Evolutionary conservation across 2,329 filamentous ascomycete species (phyloP).

Genomic region (Fusarium sp.): DNA sequence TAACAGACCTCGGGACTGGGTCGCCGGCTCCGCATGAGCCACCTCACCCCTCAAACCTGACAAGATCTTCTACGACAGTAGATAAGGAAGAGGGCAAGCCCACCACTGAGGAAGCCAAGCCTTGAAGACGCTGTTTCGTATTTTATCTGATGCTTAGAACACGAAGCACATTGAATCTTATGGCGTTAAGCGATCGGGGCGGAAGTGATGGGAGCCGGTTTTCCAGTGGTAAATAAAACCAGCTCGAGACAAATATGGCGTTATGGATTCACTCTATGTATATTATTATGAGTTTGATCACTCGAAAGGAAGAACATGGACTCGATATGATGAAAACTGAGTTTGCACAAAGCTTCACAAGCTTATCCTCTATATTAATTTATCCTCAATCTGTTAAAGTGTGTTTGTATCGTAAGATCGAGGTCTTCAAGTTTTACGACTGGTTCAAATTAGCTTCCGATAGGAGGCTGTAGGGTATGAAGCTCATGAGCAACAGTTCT

Average conservation of each 20-base stretch:
- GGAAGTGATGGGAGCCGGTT: background rate
- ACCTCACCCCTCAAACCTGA: slow-evolving; percentile 58
- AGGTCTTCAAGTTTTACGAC: background rate
- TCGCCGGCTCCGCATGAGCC: slow-evolving; percentile 53
- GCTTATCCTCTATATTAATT: background rate
- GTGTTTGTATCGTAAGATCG: background rate
- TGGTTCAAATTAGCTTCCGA: background rate
- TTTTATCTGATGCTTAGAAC: background rate
- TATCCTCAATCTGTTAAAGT: background rate
- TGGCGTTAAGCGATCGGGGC: slow-evolving; percentile 24
- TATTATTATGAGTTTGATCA: background rate
- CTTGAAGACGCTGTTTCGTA: slow-evolving; percentile 3
- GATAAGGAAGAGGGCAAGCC: slow-evolving; percentile 48
- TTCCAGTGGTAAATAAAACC: background rate
- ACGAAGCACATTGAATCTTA: slow-evolving; percentile 1
- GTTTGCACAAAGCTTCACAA: background rate
- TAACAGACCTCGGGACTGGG: slow-evolving; percentile 54
- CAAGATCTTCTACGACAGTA: slow-evolving; percentile 55
- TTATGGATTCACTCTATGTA: background rate
- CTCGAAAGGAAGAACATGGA: background rate
- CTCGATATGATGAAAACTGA: background rate
- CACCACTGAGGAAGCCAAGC: slow-evolving; percentile 13
- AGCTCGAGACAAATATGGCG: slow-evolving; percentile 15
- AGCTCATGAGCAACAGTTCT: background rate
- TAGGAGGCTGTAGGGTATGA: background rate